phyloP scores from a whole-genome alignment of 306 rosid species.

The Cucumis melo region DNA sequence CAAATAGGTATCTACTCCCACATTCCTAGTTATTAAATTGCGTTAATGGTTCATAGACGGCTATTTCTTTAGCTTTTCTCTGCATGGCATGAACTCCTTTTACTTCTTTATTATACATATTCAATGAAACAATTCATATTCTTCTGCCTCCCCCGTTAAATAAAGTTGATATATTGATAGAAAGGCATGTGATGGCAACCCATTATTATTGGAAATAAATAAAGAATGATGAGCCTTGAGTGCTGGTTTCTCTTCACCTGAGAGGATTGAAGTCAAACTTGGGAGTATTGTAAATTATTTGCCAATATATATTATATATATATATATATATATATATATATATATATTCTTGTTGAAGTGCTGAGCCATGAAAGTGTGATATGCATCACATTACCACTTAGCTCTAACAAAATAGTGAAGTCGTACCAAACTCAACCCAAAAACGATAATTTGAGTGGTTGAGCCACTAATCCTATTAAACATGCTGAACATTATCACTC shows the following conservation, averaged over 20 bases:
- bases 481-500: neutral
- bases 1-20: conserved; percentile 6
- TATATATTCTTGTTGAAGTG: neutral
- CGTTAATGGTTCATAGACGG: neutral
- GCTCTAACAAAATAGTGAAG: conserved; percentile 20
- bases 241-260: neutral
- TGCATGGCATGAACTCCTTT: conserved; percentile 3
- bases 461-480: conserved; percentile 22
- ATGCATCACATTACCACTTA: conserved; percentile 32
- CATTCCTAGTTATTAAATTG: neutral
- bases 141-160: neutral
- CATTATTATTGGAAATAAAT: neutral
- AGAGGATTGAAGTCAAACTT: neutral
- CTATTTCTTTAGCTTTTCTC: neutral
- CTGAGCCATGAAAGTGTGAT: conserved; percentile 1
- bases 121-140: neutral
- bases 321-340: too few species aligned
- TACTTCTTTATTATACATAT: neutral
- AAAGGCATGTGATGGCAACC: neutral
- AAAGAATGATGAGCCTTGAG: neutral
- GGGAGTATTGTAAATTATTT: neutral
- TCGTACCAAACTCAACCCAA: conserved; percentile 26
- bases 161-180: neutral
- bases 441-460: conserved; percentile 37
- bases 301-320: too few species aligned